Base-by-base conservation (phyloP, 2,329 filamentous ascomycete species). In the Chrysoporthe puriensis region DNA sequence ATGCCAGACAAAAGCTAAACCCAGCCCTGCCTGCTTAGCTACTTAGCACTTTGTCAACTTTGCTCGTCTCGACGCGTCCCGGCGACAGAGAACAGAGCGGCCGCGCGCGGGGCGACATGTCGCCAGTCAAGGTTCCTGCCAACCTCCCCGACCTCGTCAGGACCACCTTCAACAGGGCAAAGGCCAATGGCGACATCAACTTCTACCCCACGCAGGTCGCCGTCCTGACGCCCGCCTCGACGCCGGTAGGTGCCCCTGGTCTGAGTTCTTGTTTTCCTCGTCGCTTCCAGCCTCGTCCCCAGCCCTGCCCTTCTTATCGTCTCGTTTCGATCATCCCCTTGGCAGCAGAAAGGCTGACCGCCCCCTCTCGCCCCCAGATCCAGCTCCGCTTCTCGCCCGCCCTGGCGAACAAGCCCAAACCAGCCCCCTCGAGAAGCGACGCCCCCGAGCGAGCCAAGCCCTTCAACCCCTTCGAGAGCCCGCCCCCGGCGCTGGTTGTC, bases 321-420 rank as follows among this genome's bases (percentile, higher is more conserved):
- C 40, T 48, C 13, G 7, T 48, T 11, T 9, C 26, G 26, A 2
- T 0, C 2, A 26, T 0, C 26, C 0, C 26, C 26, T 2, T 2
- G 2, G 2, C 26, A 26, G 26, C 26, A 26, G 26, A 26, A 26
- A 42, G 42, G 46, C 60, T 62, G 34, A 50, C 2, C 21, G 6
- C 11, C 14, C 57, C 1, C 18, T 16, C 16, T 2, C 13, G 32
- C 18, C 18, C 54, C 4, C 70, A 92, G 90, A 91, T 92, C 74
- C 91, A 93, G 78, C 80, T 93, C 2, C 89, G 90, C 63, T 93
- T 88, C 80, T 90, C 90, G 9, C 90, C 90, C 0, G 79, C 89
- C 0, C 82, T 93, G 4, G 88, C 88, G 60, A 86, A 86, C 73
- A 93, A 93, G 74, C 90, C 90, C 4, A 87, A 84, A 73, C 40